Evolutionary conservation across 257 asterid species (phyloP).

Genomic region (Lithospermum erythrorhizon): DNA sequence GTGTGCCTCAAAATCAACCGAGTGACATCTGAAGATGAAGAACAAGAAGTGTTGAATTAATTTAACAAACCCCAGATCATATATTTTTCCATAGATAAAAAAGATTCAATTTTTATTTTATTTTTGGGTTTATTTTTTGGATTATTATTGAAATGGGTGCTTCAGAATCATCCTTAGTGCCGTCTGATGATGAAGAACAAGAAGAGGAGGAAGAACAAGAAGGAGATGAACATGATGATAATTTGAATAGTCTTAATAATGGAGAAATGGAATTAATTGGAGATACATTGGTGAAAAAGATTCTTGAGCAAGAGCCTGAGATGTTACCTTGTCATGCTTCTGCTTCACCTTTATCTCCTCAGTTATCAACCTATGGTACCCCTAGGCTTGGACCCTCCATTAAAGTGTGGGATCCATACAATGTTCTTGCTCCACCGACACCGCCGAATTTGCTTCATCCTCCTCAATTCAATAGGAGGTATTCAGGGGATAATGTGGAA

Average conservation of each 20-base stretch:
- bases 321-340: constrained; percentile 94
- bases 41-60: background rate
- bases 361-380: constrained; percentile 75
- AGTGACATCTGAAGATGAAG: too few relatives aligned
- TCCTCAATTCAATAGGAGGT: constrained; percentile 18
- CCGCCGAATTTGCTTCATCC: constrained; percentile 32
- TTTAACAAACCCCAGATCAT: constrained; percentile 4
- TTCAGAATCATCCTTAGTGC: constrained; percentile 55
- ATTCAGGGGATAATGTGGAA: constrained; percentile 14
- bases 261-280: constrained; percentile 21
- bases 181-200: constrained; percentile 44
- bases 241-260: constrained; percentile 1
- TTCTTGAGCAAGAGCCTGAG: constrained; percentile 89
- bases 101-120: background rate
- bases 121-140: background rate
- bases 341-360: constrained; percentile 95
- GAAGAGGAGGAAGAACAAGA: constrained; percentile 17
- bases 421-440: constrained; percentile 82
- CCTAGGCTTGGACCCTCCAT: constrained; percentile 80
- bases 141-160: constrained; percentile 43
- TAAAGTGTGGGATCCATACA: constrained; percentile 97
- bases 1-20: too few relatives aligned
- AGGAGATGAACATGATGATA: constrained; percentile 23
- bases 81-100: background rate
- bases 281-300: constrained; percentile 47